Evolutionary conservation across 345 rosid genomes (phyloP).

Genomic region (Populus pruinosa): DNA sequence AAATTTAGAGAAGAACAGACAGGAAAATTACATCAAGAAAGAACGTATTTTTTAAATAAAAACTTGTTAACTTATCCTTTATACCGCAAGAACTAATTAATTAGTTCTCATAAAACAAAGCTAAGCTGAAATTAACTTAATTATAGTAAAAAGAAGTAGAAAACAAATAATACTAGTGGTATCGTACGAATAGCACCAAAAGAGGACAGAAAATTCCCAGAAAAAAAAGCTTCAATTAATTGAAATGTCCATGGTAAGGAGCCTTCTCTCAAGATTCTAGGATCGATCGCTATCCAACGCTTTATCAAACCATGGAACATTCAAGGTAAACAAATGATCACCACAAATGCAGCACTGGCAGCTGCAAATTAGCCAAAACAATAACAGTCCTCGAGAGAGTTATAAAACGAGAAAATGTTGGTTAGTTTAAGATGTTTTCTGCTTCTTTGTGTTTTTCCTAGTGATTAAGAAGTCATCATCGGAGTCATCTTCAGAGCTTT

Average conservation of each 20-base stretch:
- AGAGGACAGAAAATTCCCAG: neutral
- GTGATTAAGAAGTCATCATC: slow-evolving; percentile 47
- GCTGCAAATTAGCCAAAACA: neutral
- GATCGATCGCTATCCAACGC: neutral
- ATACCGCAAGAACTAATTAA: too few relatives aligned
- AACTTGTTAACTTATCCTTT: too few relatives aligned
- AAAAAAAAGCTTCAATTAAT: neutral
- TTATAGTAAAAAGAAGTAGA: too few relatives aligned
- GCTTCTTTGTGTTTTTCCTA: slow-evolving; percentile 43
- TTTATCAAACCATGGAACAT: neutral
- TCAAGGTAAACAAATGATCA: neutral
- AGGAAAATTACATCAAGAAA: too few relatives aligned
- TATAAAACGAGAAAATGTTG: neutral
- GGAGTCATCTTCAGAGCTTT: slow-evolving; percentile 45
- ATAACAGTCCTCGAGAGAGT: neutral
- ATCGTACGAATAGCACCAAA: too few relatives aligned
- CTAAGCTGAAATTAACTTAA: too few relatives aligned
- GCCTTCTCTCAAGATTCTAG: neutral
- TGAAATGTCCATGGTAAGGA: neutral
- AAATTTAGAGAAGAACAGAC: too few relatives aligned
- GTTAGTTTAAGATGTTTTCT: slow-evolving; percentile 32
- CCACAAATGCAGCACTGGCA: neutral
- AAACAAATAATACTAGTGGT: too few relatives aligned
- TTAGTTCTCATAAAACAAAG: too few relatives aligned
- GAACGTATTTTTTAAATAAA: too few relatives aligned